Evolutionary conservation across 1,284 basidiomycete species (phyloP), one percentile per base, ranked within the genome.

Genomic region (Cystobasidiaceae sp.): DNA sequence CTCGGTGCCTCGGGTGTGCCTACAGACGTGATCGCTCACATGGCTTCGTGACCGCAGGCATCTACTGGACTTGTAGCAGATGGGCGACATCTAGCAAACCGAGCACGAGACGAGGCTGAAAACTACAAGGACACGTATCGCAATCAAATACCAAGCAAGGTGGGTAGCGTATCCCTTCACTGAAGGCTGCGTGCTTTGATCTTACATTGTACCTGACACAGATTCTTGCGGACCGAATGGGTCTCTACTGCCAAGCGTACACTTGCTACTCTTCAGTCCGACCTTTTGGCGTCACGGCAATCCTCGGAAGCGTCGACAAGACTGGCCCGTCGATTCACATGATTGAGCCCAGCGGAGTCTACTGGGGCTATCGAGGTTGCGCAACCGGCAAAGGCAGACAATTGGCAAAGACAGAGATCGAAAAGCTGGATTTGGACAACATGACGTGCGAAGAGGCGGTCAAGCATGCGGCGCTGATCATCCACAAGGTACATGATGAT

Each of bases 231-330:
- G 88, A 92, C 75, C 88, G 93, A 66, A 75, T 98, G 46, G 88
- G 89, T 0, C 82, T 86, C 39, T 97, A 93, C 76, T 87, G 92
- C 3, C 96, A 98, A 79, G 87, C 89, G 21, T 98, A 97, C 80
- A 98, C 96, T 7, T 86, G 97, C 56, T 97, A 98, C 79, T 97
- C 93, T 0, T 97, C 93, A 25, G 96, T 98, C 33, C 86, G 96
- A 27, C 96, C 96, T 0, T 98, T 98, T 72, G 96, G 96, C 15
- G 86, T 94, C 71, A 92, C 91, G 71, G 87, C 93, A 23, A 88
- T 99, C 74, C 80, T 98, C n/a, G 94, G 86, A 41, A 87, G 88
- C 9, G 82, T 94, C 6, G 96, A 98, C 81, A 89, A 90, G 77
- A 83, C 83, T n/a, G 93, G 93, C 2, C 93, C 96, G 56, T 82